These are phyloP conservation scores for Aspergillus aculeatus DNA, from an alignment of 2,329 filamentous ascomycete genomes.

Conservation along the genomic window DNA sequence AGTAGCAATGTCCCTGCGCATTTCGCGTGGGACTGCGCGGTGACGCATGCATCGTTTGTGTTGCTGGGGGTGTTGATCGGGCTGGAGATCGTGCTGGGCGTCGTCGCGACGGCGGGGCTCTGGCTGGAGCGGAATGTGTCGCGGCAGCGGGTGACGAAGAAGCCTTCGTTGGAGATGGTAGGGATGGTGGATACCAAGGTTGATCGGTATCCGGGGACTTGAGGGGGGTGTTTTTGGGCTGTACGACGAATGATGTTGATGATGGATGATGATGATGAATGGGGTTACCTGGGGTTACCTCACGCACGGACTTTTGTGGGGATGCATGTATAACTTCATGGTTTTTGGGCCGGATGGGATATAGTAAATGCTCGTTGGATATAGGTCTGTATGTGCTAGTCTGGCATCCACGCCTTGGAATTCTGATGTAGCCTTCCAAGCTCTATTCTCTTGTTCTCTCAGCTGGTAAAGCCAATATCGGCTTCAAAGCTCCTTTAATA, in stretches of 20 bases:
- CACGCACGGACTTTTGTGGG: too few relatives aligned
- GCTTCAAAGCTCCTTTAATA: too few relatives aligned
- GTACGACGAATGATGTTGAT: too few relatives aligned
- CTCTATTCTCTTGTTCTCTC: too few relatives aligned
- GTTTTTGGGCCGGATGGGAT: too few relatives aligned
- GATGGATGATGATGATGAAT: not conserved
- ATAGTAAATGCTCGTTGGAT: not conserved
- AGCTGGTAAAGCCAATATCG: too few relatives aligned
- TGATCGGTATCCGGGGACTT: not conserved
- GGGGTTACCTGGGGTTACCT: too few relatives aligned
- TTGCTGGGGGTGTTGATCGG: conserved; percentile 37
- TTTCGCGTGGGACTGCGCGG: conserved; percentile 40
- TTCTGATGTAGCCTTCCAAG: too few relatives aligned
- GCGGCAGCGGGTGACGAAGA: conserved; percentile 26
- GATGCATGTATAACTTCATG: too few relatives aligned
- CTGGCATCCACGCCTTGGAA: too few relatives aligned
- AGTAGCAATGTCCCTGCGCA: conserved; percentile 28
- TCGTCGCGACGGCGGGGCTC: conserved; percentile 29
- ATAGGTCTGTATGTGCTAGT: too few relatives aligned
- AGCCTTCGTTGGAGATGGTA: conserved; percentile 28
- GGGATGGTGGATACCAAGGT: conserved; percentile 24
- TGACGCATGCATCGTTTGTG: conserved; percentile 36
- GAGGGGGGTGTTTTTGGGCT: not conserved
- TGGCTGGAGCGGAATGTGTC: conserved; percentile 33
- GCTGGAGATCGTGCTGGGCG: conserved; percentile 35